These are phyloP conservation scores for Eucalyptus paniculata DNA, from an alignment of 345 rosid species.

Conservation along the genomic window DNA sequence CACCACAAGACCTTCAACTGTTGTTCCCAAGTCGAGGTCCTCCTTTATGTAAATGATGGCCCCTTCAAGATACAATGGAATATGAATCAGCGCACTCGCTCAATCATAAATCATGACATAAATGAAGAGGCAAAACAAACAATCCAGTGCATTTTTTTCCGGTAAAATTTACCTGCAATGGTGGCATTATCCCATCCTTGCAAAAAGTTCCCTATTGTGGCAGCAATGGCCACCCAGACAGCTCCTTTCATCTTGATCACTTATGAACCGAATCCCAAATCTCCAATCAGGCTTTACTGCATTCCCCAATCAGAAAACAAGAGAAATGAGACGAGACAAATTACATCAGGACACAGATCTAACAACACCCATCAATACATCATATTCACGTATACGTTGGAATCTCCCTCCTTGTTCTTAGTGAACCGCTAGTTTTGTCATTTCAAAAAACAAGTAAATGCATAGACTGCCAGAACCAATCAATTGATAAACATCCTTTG, in stretches of 20 bases:
- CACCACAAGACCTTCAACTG: slow-evolving; percentile 85
- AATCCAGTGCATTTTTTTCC: neutral
- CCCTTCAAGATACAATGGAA: slow-evolving; percentile 26
- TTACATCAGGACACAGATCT: neutral
- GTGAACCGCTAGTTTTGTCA: neutral
- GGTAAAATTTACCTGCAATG: slow-evolving; percentile 61
- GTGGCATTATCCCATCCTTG: slow-evolving; percentile 99
- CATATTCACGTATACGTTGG: neutral
- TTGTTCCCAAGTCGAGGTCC: slow-evolving; percentile 48
- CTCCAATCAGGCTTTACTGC: neutral
- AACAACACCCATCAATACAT: neutral
- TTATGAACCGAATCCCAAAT: neutral
- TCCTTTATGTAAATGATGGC: slow-evolving; percentile 74
- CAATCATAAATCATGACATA: neutral
- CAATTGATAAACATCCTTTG: neutral
- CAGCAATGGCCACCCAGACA: slow-evolving; percentile 81
- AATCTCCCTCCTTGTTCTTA: neutral
- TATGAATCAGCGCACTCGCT: neutral
- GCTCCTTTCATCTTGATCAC: slow-evolving; percentile 59
- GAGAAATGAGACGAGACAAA: neutral
- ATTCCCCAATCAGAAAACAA: neutral
- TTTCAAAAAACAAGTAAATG: neutral
- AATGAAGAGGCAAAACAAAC: neutral
- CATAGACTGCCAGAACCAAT: neutral
- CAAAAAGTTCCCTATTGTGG: slow-evolving; percentile 86